Evolutionary conservation across 1,284 basidiomycete genomes (phyloP), one percentile per base, ranked within the genome.

Genomic region (Heterobasidion parviporum): DNA sequence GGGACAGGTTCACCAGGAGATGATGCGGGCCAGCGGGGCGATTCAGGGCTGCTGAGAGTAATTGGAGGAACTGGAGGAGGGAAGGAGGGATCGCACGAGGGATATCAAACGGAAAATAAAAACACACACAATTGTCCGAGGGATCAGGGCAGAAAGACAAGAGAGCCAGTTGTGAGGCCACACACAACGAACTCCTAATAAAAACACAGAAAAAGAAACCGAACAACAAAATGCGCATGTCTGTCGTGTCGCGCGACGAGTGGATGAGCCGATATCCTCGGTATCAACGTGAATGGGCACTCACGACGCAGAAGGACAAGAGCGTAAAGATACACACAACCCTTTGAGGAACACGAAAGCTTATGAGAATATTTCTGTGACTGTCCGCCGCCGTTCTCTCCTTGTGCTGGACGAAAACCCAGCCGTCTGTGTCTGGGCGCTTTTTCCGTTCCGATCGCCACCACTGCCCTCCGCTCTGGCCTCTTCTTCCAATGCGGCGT

Each of bases 311-410:
- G 26, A 10, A 41, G n/a, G 10, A 48, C 10, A 20, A 48, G 7
- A 48, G 16, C 10, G 10, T 48, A 18, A 18, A 18, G 26, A 38
- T 51, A 35, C 26, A 51, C 50, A 51, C 32, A 51, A 15, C 26
- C 15, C 34, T 51, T 51, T 35, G 34, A 51, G 34, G 33, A 18
- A 12, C 12, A 38, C 5, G 45, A 49, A 15, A 26, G 32, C 18
- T 48, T 52, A 61, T 33, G 68, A 60, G 59, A 78, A 79, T 57
- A 79, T 74, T 58, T 80, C 77, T 34, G 76, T 78, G 54, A 80
- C 71, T 43, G 77, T 80, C 38, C 76, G 69, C 53, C 76, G 68
- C 44, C 78, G 71, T 56, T 79, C 77, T 56, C 66, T 71, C 53
- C 72, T 65, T 16, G 14, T 16, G 55, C 68, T 66, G 14, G 69